Conservation (phyloP, 192 early-diverging fungal species). For the Powellomyces hirtus region DNA sequence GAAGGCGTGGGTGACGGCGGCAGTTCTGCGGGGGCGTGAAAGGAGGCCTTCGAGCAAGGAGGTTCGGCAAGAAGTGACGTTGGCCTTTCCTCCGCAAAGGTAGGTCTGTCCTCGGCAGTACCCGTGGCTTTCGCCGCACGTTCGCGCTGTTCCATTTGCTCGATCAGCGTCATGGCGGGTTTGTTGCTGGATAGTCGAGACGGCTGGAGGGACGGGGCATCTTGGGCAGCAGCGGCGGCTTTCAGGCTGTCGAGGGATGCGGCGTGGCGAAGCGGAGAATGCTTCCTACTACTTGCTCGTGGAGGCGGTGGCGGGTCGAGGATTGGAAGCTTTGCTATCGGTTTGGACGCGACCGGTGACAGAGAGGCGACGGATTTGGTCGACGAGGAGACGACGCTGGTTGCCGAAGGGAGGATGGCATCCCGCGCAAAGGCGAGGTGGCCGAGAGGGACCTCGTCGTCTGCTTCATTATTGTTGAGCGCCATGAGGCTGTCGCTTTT, state of each 20-base stretch:
- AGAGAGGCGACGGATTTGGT: not conserved
- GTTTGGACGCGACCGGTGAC: not conserved
- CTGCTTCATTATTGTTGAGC: not conserved
- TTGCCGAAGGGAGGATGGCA: not conserved
- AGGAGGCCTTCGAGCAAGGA: no score
- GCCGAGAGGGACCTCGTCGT: conserved; percentile 4
- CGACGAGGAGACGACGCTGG: not conserved
- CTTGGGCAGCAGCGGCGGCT: not conserved
- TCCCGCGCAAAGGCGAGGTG: not conserved
- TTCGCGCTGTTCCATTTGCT: not conserved
- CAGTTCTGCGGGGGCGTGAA: no score
- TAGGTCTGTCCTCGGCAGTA: no score
- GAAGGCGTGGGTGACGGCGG: not conserved
- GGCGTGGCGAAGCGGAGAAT: conserved; percentile 2
- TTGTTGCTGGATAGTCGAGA: not conserved
- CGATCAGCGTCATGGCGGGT: conserved; percentile 4
- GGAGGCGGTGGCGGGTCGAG: not conserved
- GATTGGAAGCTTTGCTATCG: not conserved
- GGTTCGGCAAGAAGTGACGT: no score
- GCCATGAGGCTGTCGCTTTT: not conserved
- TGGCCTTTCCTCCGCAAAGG: no score
- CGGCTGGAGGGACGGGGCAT: not conserved
- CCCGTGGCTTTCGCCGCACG: no score
- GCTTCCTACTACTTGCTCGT: not conserved
- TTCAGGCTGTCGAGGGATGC: not conserved